Conservation (phyloP, 257 asterid genomes). For the Hygrophila difformis region DNA sequence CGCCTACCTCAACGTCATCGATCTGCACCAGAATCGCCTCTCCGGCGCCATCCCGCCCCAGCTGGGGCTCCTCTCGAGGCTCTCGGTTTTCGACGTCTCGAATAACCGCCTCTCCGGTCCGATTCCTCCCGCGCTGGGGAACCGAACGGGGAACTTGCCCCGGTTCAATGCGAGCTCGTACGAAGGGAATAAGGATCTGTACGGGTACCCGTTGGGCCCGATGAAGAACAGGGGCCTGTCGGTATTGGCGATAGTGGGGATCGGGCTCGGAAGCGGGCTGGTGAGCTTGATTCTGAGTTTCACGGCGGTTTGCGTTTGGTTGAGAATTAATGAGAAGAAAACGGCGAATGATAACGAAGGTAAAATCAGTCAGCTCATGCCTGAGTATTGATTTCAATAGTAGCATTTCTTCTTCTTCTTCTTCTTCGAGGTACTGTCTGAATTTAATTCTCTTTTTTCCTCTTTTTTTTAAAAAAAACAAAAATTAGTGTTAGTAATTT, state of each 20-base stretch:
- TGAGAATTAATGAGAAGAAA: slow-evolving; percentile 62
- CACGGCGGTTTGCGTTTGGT: slow-evolving; percentile 81
- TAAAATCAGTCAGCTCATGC: slow-evolving; percentile 64
- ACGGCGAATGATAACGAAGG: slow-evolving; percentile 55
- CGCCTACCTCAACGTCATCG: slow-evolving; percentile 80
- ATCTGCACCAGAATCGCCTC: slow-evolving; percentile 61
- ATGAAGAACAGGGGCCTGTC: slow-evolving; percentile 58
- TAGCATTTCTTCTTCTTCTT: too few species aligned
- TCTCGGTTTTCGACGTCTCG: slow-evolving; percentile 70
- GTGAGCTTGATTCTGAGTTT: slow-evolving; percentile 74
- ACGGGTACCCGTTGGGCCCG: slow-evolving; percentile 70
- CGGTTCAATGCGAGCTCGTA: slow-evolving; percentile 74
- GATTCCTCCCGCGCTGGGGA: slow-evolving; percentile 62
- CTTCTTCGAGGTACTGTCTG: too few species aligned
- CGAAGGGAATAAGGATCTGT: slow-evolving; percentile 69
- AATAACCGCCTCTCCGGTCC: slow-evolving; percentile 59
- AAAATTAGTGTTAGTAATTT: too few species aligned
- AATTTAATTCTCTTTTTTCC: too few species aligned
- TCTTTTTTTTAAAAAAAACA: too few species aligned
- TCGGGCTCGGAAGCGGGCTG: slow-evolving; percentile 88
- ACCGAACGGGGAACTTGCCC: slow-evolving; percentile 57
- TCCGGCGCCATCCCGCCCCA: slow-evolving; percentile 67
- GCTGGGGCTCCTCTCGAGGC: slow-evolving; percentile 57
- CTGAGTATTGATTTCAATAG: slow-evolving; percentile 45
- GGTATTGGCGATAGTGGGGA: slow-evolving; percentile 73